phyloP scores from a whole-genome alignment of 768 basidiomycete species.

The Suillus cothurnatus region DNA sequence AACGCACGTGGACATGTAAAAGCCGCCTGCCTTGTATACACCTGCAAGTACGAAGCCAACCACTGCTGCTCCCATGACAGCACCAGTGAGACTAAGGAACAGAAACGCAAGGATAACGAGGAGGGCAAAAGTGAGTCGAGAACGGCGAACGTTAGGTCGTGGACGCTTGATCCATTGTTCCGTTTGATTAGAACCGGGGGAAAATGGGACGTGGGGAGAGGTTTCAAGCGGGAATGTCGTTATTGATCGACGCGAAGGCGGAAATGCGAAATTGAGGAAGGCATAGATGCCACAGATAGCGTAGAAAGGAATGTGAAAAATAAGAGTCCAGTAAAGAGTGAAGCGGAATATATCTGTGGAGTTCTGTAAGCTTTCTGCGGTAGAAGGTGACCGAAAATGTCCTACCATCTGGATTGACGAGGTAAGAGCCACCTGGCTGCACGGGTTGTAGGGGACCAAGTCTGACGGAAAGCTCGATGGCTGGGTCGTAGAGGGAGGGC shows the following conservation, averaged over 20 bases:
- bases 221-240: constrained; percentile 10
- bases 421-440: constrained; percentile 37
- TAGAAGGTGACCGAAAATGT: background rate
- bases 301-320: constrained; percentile 47
- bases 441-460: constrained; percentile 32
- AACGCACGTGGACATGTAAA: constrained; percentile 44
- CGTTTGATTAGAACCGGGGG: background rate
- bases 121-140: constrained; percentile 41
- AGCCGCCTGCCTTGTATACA: constrained; percentile 39
- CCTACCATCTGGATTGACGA: constrained; percentile 36
- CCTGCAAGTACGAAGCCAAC: constrained; percentile 41
- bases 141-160: constrained; percentile 37
- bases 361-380: background rate
- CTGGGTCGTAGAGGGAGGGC: constrained; percentile 42
- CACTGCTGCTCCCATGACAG: constrained; percentile 41
- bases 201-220: background rate
- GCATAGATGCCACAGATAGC: constrained; percentile 42
- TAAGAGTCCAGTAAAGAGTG: constrained; percentile 51
- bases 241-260: constrained; percentile 27
- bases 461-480: constrained; percentile 34
- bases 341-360: constrained; percentile 44
- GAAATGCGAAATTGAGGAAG: constrained; percentile 43
- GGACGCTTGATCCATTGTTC: constrained; percentile 18
- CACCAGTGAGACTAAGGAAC: constrained; percentile 35
- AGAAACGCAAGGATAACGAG: constrained; percentile 43